A percentile compares a stretch with the other conserved stretches of the same genome.
Evolutionary conservation across 2,329 filamentous ascomycete species (phyloP).

Genomic region (Scytalidium sp.): DNA sequence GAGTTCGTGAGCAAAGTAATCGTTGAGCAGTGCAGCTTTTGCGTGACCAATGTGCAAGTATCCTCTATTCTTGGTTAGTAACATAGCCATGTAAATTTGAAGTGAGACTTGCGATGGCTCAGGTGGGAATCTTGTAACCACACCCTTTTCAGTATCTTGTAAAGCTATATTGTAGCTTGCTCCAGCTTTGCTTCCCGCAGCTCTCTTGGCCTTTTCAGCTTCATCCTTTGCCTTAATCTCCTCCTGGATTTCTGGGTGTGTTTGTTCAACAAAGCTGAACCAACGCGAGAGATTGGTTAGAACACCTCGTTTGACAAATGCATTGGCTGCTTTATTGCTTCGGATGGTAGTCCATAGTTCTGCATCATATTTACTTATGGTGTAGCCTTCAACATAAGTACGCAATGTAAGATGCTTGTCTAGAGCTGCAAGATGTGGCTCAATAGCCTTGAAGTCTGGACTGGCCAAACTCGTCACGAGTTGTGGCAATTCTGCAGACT

Average conservation of each 20-base stretch:
- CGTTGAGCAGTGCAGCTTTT: slow-evolving; percentile 85
- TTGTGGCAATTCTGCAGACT: slow-evolving; percentile 52
- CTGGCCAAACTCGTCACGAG: slow-evolving; percentile 49
- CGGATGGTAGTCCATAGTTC: slow-evolving; percentile 82
- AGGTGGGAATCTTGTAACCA: slow-evolving; percentile 88
- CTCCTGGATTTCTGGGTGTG: slow-evolving; percentile 70
- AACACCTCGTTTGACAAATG: slow-evolving; percentile 74
- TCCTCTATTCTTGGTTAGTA: no score
- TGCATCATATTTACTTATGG: slow-evolving; percentile 71
- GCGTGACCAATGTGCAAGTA: slow-evolving; percentile 94
- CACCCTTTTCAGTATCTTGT: slow-evolving; percentile 79
- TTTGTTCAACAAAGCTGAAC: slow-evolving; percentile 83
- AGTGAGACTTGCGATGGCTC: slow-evolving; percentile 72
- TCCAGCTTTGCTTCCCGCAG: slow-evolving; percentile 69
- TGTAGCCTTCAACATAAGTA: slow-evolving; percentile 81
- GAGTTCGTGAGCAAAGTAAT: slow-evolving; percentile 89
- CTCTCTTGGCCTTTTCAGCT: slow-evolving; percentile 66
- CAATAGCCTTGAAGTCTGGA: slow-evolving; percentile 79
- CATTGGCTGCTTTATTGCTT: slow-evolving; percentile 78
- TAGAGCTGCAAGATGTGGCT: slow-evolving; percentile 70
- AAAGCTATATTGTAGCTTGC: slow-evolving; percentile 88
- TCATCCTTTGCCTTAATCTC: slow-evolving; percentile 69
- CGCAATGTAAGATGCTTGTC: slow-evolving; percentile 86
- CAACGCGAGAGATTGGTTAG: slow-evolving; percentile 79
- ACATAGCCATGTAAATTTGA: neutral